These are phyloP conservation scores for Trametes sanguinea DNA, from an alignment of 768 basidiomycete species.

Conservation along the genomic window DNA sequence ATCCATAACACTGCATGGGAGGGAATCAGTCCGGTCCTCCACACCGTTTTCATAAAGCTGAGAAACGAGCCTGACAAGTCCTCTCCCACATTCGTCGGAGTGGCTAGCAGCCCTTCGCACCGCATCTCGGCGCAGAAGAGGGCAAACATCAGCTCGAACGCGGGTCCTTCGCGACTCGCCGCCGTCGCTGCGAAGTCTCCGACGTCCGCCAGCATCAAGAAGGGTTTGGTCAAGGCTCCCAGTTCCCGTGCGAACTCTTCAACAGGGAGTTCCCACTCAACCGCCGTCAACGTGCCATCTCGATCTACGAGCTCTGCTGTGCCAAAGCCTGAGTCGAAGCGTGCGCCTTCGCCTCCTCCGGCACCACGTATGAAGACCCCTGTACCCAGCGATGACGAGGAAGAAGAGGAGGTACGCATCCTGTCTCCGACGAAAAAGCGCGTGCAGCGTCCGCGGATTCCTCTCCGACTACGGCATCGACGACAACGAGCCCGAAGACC, in stretches of 20 bases:
- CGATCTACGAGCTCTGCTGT: not conserved
- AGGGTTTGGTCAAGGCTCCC: not conserved
- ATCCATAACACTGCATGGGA: slow-evolving; percentile 23
- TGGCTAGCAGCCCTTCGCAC: not conserved
- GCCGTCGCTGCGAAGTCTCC: not conserved
- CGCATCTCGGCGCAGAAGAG: slow-evolving; percentile 6
- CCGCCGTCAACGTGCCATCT: not conserved
- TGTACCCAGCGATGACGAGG: slow-evolving; percentile 5
- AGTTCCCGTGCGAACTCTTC: not conserved
- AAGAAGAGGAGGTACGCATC: slow-evolving; percentile 14
- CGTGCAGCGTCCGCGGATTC: slow-evolving; percentile 15
- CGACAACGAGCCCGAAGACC: slow-evolving; percentile 3
- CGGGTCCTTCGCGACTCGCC: not conserved
- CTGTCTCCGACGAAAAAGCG: slow-evolving; percentile 20
- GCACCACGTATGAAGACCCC: not conserved
- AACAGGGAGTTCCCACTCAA: not conserved
- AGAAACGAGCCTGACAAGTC: not conserved
- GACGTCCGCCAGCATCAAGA: not conserved
- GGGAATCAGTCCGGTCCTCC: slow-evolving; percentile 17
- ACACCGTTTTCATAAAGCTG: slow-evolving; percentile 5
- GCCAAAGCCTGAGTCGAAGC: not conserved
- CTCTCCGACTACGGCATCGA: slow-evolving; percentile 17
- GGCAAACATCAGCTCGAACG: not conserved
- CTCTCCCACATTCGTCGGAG: not conserved
- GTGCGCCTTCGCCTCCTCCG: not conserved